A percentile compares a stretch with the other conserved stretches of the same genome.
Evolutionary conservation across 305 asterid genomes (phyloP).

Genomic region (Solanum chacoense): DNA sequence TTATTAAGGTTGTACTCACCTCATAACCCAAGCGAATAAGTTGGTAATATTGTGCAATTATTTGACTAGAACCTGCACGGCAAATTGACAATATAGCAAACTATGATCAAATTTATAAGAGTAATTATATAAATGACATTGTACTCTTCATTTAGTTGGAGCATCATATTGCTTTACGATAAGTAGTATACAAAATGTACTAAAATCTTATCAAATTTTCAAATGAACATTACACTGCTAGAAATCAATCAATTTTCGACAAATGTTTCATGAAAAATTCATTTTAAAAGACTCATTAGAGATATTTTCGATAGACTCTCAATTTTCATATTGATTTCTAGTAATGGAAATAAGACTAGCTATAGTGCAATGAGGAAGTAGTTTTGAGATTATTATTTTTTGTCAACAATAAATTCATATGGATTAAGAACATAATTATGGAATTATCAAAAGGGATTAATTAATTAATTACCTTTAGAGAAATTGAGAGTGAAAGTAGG

Average conservation of each 20-base stretch:
- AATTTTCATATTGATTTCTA: neutral
- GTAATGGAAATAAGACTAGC: neutral
- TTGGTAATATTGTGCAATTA: slow-evolving; percentile 77
- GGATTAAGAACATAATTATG: neutral
- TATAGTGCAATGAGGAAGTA: neutral
- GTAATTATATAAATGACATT: neutral
- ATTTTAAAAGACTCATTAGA: neutral
- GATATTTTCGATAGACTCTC: no score
- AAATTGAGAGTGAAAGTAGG: slow-evolving; percentile 86
- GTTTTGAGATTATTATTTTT: neutral
- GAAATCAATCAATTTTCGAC: neutral
- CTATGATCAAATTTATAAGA: neutral
- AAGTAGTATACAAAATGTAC: neutral
- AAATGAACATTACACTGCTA: neutral
- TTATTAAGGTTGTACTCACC: slow-evolving; percentile 15
- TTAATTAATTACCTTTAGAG: slow-evolving; percentile 43
- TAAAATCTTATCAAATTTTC: neutral
- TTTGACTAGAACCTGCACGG: slow-evolving; percentile 56
- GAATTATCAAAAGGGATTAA: neutral
- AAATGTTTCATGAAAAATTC: neutral
- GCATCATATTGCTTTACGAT: neutral
- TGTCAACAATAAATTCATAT: neutral
- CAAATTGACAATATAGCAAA: neutral
- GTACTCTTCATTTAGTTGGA: neutral
- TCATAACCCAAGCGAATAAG: slow-evolving; percentile 59